phyloP scores from a whole-genome alignment of 805 yeast species.

The Starmera pachycereana region DNA sequence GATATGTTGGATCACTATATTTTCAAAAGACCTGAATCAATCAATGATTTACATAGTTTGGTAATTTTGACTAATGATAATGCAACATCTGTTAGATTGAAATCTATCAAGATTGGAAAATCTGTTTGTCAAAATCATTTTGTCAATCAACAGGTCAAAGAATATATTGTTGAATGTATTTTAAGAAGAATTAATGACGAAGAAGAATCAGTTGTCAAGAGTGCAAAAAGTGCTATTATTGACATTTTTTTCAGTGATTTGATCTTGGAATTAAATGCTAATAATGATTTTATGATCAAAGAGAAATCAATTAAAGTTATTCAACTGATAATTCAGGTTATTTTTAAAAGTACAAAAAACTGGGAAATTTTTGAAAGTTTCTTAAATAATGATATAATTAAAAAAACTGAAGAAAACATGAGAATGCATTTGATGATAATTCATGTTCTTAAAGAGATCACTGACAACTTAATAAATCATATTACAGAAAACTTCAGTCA shows the following conservation, averaged over 20 bases:
- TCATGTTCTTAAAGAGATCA: conserved; percentile 17
- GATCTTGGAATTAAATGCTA: conserved; percentile 2
- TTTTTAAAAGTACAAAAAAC: conserved; percentile 27
- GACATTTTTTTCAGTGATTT: conserved; percentile 26
- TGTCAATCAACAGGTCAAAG: conserved; percentile 21
- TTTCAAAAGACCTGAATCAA: conserved; percentile 30
- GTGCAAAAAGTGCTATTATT: conserved; percentile 27
- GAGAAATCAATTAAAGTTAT: conserved; percentile 7
- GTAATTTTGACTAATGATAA: conserved; percentile 35
- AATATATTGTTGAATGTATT: conserved; percentile 38
- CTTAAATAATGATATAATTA: conserved; percentile 33
- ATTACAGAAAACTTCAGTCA: conserved; percentile 25
- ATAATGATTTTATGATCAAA: conserved; percentile 4
- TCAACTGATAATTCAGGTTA: conserved; percentile 29
- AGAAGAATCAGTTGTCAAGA: conserved; percentile 42
- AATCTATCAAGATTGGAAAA: conserved; percentile 43
- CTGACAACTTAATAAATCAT: conserved; percentile 26
- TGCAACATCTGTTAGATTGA: conserved; percentile 54
- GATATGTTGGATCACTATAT: conserved; percentile 50
- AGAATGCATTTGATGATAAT: conserved; percentile 9
- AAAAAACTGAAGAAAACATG: conserved; percentile 15
- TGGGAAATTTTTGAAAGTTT: conserved; percentile 37
- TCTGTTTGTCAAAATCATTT: conserved; percentile 32
- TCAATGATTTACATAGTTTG: conserved; percentile 36
- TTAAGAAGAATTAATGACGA: conserved; percentile 57